Percentiles rank a stretch among this genome's conserved stretches.
Evolutionary conservation across 768 basidiomycete genomes (phyloP).

Genomic region (Lepiota brunneoincarnata): DNA sequence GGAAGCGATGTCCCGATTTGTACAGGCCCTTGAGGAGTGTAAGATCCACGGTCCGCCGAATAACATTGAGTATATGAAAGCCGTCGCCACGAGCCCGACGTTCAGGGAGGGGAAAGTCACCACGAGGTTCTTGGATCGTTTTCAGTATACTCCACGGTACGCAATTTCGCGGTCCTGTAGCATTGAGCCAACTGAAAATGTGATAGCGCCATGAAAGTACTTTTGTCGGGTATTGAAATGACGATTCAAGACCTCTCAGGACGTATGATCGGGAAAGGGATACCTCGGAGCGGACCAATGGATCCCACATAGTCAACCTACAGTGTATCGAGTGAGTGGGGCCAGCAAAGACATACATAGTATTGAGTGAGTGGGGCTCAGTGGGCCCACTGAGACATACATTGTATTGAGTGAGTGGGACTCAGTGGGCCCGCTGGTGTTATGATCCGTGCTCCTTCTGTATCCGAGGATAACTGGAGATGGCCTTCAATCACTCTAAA

Average conservation of each 20-base stretch:
- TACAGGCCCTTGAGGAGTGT: slow-evolving; percentile 31
- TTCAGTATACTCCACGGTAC: slow-evolving; percentile 40
- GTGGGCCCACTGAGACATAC: no score
- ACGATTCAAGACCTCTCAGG: slow-evolving; percentile 60
- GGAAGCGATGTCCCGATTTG: slow-evolving; percentile 43
- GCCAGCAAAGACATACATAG: no score
- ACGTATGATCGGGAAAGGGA: slow-evolving; percentile 49
- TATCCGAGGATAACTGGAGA: no score
- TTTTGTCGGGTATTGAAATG: slow-evolving; percentile 53
- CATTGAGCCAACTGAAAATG: not conserved
- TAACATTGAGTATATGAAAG: slow-evolving; percentile 50
- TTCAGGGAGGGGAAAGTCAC: slow-evolving; percentile 44
- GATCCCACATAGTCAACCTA: no score
- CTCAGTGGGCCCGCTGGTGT: no score
- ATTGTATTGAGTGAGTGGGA: no score
- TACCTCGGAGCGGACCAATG: slow-evolving; percentile 66
- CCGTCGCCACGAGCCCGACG: slow-evolving; percentile 34
- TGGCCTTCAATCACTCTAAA: no score
- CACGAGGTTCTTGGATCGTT: slow-evolving; percentile 46
- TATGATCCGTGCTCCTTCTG: no score
- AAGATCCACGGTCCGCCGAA: slow-evolving; percentile 58
- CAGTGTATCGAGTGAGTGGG: no score
- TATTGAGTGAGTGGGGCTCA: no score
- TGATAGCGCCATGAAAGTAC: slow-evolving; percentile 49
- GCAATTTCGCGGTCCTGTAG: slow-evolving; percentile 6